A percentile compares a stretch with the other conserved stretches of the same genome.
Conservation (phyloP, 768 basidiomycete species). For the Podaxis pistillaris region DNA sequence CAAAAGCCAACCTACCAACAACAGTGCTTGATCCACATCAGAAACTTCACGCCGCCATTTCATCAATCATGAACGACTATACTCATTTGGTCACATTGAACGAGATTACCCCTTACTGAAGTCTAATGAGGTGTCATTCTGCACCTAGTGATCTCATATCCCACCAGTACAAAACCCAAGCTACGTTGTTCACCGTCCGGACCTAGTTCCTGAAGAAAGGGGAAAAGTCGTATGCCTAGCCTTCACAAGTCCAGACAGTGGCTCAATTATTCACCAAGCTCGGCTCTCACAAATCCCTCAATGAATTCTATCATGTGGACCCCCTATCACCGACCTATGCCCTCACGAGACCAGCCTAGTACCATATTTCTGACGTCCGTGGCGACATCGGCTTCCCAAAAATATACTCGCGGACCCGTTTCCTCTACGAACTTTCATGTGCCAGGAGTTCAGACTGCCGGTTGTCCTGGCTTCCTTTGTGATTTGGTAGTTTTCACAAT, state of each 20-base stretch:
- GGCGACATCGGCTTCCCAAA: neutral
- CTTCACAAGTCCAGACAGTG: neutral
- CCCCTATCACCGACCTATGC: neutral
- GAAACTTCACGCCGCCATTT: neutral
- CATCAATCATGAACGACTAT: neutral
- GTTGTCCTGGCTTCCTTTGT: no score
- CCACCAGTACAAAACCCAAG: no score
- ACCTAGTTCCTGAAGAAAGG: neutral
- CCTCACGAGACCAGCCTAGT: neutral
- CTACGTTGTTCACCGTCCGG: no score
- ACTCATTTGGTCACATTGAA: neutral
- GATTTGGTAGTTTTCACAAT: no score
- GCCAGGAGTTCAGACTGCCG: no score
- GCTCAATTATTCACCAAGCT: neutral
- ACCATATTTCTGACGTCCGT: neutral
- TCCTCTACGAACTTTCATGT: neutral
- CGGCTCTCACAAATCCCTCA: neutral
- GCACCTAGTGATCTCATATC: no score
- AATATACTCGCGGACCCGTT: neutral
- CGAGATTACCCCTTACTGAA: neutral
- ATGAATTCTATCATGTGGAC: neutral
- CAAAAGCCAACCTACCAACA: neutral
- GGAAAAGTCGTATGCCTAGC: neutral
- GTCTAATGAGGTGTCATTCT: neutral
- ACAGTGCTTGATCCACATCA: neutral